Percentiles rank a stretch among this genome's conserved stretches.
phyloP scores from a whole-genome alignment of 495 filamentous ascomycete genomes.

The Umbilicaria muhlenbergii region DNA sequence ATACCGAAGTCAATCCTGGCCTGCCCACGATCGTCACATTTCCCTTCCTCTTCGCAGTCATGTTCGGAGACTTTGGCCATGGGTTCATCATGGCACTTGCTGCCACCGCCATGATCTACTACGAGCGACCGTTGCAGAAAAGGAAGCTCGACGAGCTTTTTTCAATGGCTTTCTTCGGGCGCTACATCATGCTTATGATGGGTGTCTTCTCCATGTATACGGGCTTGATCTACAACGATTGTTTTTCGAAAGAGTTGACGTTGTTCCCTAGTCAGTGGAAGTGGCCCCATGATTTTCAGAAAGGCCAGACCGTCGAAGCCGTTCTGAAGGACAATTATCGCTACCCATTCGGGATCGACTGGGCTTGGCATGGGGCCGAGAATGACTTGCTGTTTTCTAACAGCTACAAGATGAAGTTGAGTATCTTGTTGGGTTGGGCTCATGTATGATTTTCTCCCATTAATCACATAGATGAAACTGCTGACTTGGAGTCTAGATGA shows the following conservation, averaged over 20 bases:
- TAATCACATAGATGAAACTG: not conserved
- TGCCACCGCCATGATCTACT: constrained; percentile 85
- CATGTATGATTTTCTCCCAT: constrained; percentile 38
- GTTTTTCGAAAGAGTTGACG: constrained; percentile 83
- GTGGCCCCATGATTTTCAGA: constrained; percentile 53
- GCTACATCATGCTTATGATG: constrained; percentile 98
- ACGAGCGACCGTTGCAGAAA: constrained; percentile 66
- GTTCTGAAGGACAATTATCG: constrained; percentile 53
- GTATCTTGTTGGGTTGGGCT: constrained; percentile 86
- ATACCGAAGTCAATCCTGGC: constrained; percentile 92
- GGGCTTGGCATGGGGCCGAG: constrained; percentile 89
- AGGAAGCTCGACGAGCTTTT: constrained; percentile 90
- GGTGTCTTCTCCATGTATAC: constrained; percentile 93
- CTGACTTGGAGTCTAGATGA: constrained; percentile 46
- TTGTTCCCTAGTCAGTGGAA: constrained; percentile 82
- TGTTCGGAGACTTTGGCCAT: constrained; percentile 96
- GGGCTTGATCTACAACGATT: constrained; percentile 93
- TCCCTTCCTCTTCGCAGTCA: constrained; percentile 96
- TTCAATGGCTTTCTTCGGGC: constrained; percentile 95
- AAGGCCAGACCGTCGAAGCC: constrained; percentile 44
- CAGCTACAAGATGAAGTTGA: constrained; percentile 99
- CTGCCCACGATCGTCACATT: constrained; percentile 92
- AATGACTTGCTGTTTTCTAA: constrained; percentile 91
- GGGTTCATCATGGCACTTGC: constrained; percentile 70
- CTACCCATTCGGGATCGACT: constrained; percentile 93